Conservation (phyloP, 2,329 filamentous ascomycete genomes). For the Zasmidium angulare region DNA sequence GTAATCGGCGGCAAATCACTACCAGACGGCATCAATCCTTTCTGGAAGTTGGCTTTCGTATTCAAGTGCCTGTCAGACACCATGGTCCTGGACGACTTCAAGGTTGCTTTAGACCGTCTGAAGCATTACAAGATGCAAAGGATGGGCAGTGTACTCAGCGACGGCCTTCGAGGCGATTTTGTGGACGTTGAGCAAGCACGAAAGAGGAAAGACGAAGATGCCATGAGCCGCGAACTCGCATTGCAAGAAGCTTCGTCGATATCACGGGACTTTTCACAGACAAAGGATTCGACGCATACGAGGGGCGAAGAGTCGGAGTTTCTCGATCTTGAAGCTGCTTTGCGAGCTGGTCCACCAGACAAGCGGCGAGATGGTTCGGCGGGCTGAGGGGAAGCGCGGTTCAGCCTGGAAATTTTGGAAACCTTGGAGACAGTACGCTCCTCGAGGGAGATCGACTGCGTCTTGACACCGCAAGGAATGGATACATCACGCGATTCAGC, state of each 20-base stretch:
- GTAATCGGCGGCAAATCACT: slow-evolving; percentile 28
- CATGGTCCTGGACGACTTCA: slow-evolving; percentile 68
- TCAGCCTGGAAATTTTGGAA: neutral
- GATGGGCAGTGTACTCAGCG: slow-evolving; percentile 27
- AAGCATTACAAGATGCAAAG: slow-evolving; percentile 45
- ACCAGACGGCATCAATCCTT: slow-evolving; percentile 62
- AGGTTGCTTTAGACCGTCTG: slow-evolving; percentile 54
- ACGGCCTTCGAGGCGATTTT: slow-evolving; percentile 29
- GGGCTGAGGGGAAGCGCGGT: neutral
- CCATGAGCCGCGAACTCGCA: slow-evolving; percentile 2
- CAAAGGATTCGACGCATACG: neutral
- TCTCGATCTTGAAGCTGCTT: slow-evolving; percentile 28
- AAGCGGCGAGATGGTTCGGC: neutral
- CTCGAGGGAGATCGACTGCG: neutral
- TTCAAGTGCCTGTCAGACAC: slow-evolving; percentile 69
- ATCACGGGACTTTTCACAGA: slow-evolving; percentile 17
- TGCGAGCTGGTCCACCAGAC: slow-evolving; percentile 9
- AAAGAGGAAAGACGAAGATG: slow-evolving; percentile 18
- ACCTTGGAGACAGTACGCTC: neutral
- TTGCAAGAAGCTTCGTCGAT: slow-evolving; percentile 7
- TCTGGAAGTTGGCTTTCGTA: slow-evolving; percentile 64
- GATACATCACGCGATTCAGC: too few relatives aligned
- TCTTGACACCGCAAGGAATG: neutral
- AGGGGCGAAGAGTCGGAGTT: slow-evolving; percentile 16
- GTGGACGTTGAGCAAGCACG: slow-evolving; percentile 26